Conservation (phyloP, 345 rosid genomes). For the Isatis tinctoria region DNA sequence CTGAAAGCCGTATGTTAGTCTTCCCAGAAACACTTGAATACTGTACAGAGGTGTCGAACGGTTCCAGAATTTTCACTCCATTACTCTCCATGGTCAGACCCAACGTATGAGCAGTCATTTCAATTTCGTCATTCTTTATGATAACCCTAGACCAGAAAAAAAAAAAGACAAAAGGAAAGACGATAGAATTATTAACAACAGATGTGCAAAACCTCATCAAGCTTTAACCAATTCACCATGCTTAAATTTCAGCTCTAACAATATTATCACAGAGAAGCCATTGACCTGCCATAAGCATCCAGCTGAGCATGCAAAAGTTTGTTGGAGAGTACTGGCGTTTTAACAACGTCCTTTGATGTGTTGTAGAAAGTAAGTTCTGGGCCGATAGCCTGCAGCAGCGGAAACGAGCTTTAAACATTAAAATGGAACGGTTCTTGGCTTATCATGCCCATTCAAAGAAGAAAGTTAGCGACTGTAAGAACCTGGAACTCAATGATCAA, state of each 20-base stretch:
- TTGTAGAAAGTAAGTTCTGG: constrained; percentile 94
- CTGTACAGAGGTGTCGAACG: constrained; percentile 73
- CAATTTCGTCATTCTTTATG: constrained; percentile 66
- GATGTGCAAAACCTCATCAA: constrained; percentile 11
- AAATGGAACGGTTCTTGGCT: constrained; percentile 8
- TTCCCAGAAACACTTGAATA: constrained; percentile 91
- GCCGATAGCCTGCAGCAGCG: constrained; percentile 70
- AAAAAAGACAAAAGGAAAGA: constrained; percentile 17
- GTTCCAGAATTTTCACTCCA: constrained; percentile 93
- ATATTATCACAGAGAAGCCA: constrained; percentile 11
- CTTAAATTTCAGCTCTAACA: constrained; percentile 1
- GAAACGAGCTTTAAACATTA: constrained; percentile 17
- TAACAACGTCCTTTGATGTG: constrained; percentile 64
- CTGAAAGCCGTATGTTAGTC: constrained; percentile 66
- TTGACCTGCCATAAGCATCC: constrained; percentile 79
- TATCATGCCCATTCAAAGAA: constrained; percentile 7
- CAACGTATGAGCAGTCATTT: constrained; percentile 72
- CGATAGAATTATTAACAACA: not conserved
- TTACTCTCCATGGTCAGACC: constrained; percentile 96
- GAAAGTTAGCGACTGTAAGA: constrained; percentile 1
- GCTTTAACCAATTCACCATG: not conserved
- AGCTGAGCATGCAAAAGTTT: constrained; percentile 89
- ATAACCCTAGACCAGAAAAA: constrained; percentile 51
- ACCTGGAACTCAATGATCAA: constrained; percentile 85
- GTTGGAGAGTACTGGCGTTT: constrained; percentile 63